Percentiles rank a stretch among this genome's conserved stretches.
Conservation (phyloP, 2,329 filamentous ascomycete species). For the Bimuria novae-zelandiae region DNA sequence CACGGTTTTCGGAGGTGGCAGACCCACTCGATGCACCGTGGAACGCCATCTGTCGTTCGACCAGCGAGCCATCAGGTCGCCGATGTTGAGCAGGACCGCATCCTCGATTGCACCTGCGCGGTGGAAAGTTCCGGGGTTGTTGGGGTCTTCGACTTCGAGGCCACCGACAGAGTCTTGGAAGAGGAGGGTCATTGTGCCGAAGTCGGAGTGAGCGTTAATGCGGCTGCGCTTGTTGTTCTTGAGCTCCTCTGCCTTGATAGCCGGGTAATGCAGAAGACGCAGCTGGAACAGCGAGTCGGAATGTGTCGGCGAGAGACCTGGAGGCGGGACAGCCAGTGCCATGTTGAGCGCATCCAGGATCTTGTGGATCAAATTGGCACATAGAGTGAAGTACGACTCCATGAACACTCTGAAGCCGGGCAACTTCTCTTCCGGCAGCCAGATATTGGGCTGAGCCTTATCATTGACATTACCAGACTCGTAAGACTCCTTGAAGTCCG, state of each 20-base stretch:
- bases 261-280: conserved; percentile 47
- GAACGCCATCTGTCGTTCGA: conserved; percentile 43
- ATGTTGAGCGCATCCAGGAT: conserved; percentile 36
- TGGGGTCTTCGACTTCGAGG: conserved; percentile 43
- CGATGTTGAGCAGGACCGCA: conserved; percentile 47
- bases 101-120: conserved; percentile 36
- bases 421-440: conserved; percentile 45
- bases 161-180: conserved; percentile 51
- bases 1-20: conserved; percentile 22
- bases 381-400: conserved; percentile 32
- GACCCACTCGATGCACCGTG: conserved; percentile 47
- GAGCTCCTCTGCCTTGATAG: conserved; percentile 35
- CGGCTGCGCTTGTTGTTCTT: conserved; percentile 26
- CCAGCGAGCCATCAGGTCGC: conserved; percentile 49
- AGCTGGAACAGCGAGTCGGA: conserved; percentile 38
- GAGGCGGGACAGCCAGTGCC: conserved; percentile 21
- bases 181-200: conserved; percentile 48
- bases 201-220: conserved; percentile 51
- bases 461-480: conserved; percentile 39
- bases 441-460: conserved; percentile 46
- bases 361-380: conserved; percentile 25
- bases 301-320: conserved; percentile 31
- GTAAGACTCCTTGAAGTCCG: conserved; percentile 43
- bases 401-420: conserved; percentile 44
- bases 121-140: conserved; percentile 30